Conservation (phyloP, 495 filamentous ascomycete genomes). For the Amniculicola lignicola region DNA sequence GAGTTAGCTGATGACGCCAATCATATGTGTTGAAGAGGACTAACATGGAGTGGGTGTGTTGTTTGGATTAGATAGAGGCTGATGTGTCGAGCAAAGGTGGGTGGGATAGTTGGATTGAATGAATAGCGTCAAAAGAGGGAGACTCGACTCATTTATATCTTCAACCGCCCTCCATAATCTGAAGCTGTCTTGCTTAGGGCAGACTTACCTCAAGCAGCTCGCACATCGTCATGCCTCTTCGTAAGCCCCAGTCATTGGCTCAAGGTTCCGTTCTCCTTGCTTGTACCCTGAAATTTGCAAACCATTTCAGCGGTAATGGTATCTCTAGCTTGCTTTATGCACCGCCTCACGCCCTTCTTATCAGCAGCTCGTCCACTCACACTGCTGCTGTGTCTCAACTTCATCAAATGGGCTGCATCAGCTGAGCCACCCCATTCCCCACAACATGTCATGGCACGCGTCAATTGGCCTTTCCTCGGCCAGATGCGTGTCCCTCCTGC, state of each 20-base stretch:
- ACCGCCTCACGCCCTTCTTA: not conserved
- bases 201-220: not conserved
- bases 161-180: not conserved
- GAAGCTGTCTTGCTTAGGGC: not conserved
- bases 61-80: not conserved
- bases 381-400: not conserved
- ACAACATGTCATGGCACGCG: not conserved
- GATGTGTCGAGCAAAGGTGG: not conserved
- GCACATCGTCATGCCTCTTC: not conserved
- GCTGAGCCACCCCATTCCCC: slow-evolving; percentile 5
- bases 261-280: not conserved
- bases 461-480: not conserved
- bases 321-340: not conserved
- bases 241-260: not conserved
- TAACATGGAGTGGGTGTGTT: not conserved
- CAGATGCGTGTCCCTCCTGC: not conserved
- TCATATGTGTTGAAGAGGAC: not conserved
- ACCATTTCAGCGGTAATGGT: too few relatives aligned
- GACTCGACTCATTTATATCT: not conserved
- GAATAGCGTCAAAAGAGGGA: not conserved
- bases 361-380: not conserved
- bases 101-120: not conserved
- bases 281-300: slow-evolving; percentile 12
- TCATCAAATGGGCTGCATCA: not conserved
- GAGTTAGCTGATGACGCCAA: not conserved